phyloP scores from a whole-genome alignment of 352 stramenopile species.

The Phytophthora macrochlamydospora region DNA sequence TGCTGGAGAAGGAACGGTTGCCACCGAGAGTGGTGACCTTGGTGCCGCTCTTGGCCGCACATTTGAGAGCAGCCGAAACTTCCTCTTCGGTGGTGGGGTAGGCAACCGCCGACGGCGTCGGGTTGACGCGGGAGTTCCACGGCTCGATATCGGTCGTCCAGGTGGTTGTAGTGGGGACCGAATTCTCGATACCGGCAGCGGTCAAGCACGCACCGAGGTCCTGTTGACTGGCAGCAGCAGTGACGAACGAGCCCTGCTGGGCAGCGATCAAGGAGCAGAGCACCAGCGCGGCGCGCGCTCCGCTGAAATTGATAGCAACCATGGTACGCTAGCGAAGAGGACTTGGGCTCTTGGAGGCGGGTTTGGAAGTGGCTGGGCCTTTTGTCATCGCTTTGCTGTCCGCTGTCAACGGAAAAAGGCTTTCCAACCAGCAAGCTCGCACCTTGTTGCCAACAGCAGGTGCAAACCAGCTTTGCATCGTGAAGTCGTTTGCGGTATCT shows the following conservation, averaged over 20 bases:
- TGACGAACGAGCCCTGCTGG: slow-evolving; percentile 13
- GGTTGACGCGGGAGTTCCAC: slow-evolving; percentile 34
- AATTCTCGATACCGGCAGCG: slow-evolving; percentile 18
- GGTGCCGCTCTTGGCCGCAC: slow-evolving; percentile 20
- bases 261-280: slow-evolving; percentile 32
- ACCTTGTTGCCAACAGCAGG: background rate
- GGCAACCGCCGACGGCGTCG: slow-evolving; percentile 10
- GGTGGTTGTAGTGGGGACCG: slow-evolving; percentile 26
- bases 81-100: slow-evolving; percentile 24
- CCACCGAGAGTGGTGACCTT: slow-evolving; percentile 28
- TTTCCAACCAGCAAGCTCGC: slow-evolving; percentile 1
- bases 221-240: background rate
- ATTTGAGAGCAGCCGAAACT: slow-evolving; percentile 12
- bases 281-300: slow-evolving; percentile 21
- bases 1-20: slow-evolving; percentile 31
- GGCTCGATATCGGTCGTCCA: slow-evolving; percentile 28
- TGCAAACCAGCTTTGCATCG: slow-evolving; percentile 5
- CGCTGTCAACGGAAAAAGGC: background rate
- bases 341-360: slow-evolving; percentile 21
- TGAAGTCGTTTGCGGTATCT: slow-evolving; percentile 11
- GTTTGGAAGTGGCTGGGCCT: slow-evolving; percentile 16
- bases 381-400: background rate
- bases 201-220: slow-evolving; percentile 11
- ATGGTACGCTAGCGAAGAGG: slow-evolving; percentile 19
- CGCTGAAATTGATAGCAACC: slow-evolving; percentile 16